Evolutionary conservation across 306 rosid species (phyloP).

Genomic region (Corylus heterophylla): DNA sequence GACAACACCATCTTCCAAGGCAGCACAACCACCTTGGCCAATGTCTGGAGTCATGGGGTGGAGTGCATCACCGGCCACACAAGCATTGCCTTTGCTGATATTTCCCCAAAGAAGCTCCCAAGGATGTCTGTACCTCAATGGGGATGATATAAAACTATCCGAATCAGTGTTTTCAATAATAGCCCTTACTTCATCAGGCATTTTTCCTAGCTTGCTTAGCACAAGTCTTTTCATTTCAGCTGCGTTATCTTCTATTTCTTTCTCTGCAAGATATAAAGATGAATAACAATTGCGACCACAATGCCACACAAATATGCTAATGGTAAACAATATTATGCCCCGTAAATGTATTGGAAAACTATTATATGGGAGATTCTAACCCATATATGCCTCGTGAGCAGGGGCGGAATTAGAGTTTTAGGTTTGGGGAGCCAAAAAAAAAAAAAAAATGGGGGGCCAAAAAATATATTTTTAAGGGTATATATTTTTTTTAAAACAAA

Average conservation of each 20-base stretch:
- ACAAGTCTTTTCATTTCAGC: constrained; percentile 47
- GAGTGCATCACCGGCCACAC: constrained; percentile 68
- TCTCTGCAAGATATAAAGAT: constrained; percentile 32
- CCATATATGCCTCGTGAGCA: no score
- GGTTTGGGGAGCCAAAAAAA: no score
- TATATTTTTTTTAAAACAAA: no score
- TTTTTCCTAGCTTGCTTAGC: constrained; percentile 47
- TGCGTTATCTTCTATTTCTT: constrained; percentile 37
- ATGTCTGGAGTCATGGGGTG: constrained; percentile 74
- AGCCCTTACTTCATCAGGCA: constrained; percentile 39
- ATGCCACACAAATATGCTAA: neutral
- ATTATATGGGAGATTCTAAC: no score
- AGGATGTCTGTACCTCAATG: constrained; percentile 53
- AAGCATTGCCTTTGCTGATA: constrained; percentile 60
- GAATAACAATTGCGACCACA: neutral
- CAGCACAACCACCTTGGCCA: constrained; percentile 66
- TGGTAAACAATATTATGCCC: neutral
- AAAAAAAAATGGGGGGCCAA: no score
- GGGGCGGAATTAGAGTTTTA: no score
- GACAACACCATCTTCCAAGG: constrained; percentile 61
- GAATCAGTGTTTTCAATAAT: constrained; percentile 45
- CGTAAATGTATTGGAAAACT: no score
- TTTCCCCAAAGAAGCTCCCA: constrained; percentile 65
- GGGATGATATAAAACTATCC: constrained; percentile 31
- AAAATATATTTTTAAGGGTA: no score